Percentiles rank a stretch among this genome's conserved stretches.
Evolutionary conservation across 1,284 basidiomycete genomes (phyloP).

Genomic region (Ganoderma leucocontextum): DNA sequence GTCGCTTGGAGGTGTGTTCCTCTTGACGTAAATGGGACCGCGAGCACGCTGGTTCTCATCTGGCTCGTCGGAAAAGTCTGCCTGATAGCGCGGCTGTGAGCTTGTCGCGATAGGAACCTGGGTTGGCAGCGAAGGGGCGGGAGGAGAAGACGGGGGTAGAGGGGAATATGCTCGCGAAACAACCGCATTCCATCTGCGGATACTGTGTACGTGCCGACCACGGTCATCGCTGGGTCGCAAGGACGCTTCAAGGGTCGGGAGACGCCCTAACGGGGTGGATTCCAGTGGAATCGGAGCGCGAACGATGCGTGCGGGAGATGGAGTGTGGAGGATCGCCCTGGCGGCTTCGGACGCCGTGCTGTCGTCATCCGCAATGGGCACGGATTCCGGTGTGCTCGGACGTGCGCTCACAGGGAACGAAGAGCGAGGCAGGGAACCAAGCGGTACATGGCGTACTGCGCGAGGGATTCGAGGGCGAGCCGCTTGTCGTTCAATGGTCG

Average conservation of each 20-base stretch:
- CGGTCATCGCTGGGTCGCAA: constrained; percentile 11
- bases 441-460: neutral
- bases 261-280: constrained; percentile 26
- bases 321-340: constrained; percentile 26
- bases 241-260: constrained; percentile 21
- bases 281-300: constrained; percentile 25
- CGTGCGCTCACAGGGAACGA: constrained; percentile 3
- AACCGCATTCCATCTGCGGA: constrained; percentile 25
- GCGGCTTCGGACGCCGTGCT: constrained; percentile 29
- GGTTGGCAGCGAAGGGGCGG: constrained; percentile 20
- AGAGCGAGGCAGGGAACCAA: constrained; percentile 1
- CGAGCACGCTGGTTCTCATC: constrained; percentile 25
- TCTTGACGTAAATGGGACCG: constrained; percentile 10
- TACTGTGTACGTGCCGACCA: constrained; percentile 23
- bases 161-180: constrained; percentile 28
- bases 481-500: constrained; percentile 10
- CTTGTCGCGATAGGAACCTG: constrained; percentile 23
- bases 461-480: constrained; percentile 9
- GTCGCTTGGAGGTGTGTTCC: constrained; percentile 20
- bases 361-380: constrained; percentile 30
- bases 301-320: constrained; percentile 29
- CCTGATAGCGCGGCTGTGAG: constrained; percentile 15
- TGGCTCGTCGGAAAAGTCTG: constrained; percentile 19
- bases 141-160: constrained; percentile 29
- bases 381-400: constrained; percentile 21